Evolutionary conservation across 225 moss, liverwort and hornwort species (phyloP), one percentile per base, ranked within the genome.

Genomic region (Physcomitrium patens): DNA sequence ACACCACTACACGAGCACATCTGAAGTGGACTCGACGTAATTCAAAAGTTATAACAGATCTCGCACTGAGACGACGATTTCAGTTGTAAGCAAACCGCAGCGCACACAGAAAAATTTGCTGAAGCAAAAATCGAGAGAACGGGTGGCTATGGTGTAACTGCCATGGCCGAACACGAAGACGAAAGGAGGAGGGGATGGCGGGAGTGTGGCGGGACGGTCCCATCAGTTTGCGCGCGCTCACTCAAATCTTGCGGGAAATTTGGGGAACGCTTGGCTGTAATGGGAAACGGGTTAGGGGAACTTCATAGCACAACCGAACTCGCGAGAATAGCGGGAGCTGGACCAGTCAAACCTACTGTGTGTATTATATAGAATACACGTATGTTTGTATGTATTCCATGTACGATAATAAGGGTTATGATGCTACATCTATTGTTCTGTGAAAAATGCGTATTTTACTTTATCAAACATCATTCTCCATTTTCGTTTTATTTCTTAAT

Each of bases 201-300:
- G 53, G 69, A 57, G 56, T 12, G 15, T 14, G 68, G 70, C 41
- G 41, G 56, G 55, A 19, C n/a, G 37, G 54, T 16, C 22, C 22
- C 50, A 20, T 58, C 45, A 59, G 58, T 71, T 71, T 71, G 71
- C 71, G 71, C 71, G 71, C 70, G 70, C 70, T 71, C 58, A 71
- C 70, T 71, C 70, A 71, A 71, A 71, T 71, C 70, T 44, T 41
- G 59, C 59, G 71, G 71, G 24, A 71, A 60, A 46, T 27, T 12
- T 0, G 3, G 10, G 26, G 26, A 26, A 3, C 58, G 9, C 58
- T 4, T 3, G 24, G 24, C 13, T 3, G 58, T 58, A 1, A 3
- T 3, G 3, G 24, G 58, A 26, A 53, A 53, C 53, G 14, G 12
- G 0, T 0, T 0, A 2, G 48, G 48, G 48, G 48, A 49, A 15